These are phyloP conservation scores for Fomitopsis betulina DNA, from an alignment of 1,284 basidiomycete species.

Conservation along the genomic window DNA sequence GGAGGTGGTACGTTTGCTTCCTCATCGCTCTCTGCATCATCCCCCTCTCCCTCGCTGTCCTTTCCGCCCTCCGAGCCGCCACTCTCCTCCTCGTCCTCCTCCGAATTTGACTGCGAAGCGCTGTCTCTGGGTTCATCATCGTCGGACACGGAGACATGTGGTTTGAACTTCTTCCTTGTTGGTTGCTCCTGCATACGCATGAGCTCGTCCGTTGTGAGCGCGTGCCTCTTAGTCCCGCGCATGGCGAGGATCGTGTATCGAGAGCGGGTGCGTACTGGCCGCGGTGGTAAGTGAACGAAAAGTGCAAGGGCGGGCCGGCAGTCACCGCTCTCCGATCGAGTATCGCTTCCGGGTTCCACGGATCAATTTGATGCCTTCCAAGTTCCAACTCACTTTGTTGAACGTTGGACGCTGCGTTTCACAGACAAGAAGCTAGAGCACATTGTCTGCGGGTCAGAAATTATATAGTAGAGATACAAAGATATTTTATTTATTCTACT, in stretches of 20 bases:
- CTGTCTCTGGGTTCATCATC: constrained; percentile 7
- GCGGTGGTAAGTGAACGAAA: constrained; percentile 5
- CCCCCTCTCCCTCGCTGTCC: neutral
- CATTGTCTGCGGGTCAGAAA: no score
- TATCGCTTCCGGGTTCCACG: neutral
- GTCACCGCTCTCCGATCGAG: neutral
- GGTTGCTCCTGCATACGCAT: constrained; percentile 33
- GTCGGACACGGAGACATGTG: constrained; percentile 10
- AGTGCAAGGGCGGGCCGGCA: neutral
- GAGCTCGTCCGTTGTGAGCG: constrained; percentile 32
- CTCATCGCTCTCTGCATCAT: neutral
- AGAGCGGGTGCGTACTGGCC: neutral
- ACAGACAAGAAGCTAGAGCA: no score
- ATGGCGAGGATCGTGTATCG: constrained; percentile 9
- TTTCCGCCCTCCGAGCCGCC: neutral
- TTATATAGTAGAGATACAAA: neutral
- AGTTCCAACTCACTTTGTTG: neutral
- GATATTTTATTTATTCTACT: neutral
- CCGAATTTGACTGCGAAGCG: neutral
- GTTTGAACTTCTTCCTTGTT: constrained; percentile 21
- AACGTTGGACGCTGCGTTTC: neutral
- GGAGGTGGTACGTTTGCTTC: neutral
- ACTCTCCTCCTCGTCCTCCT: neutral
- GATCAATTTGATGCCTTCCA: neutral
- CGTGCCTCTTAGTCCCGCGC: constrained; percentile 24